A percentile compares a stretch with the other conserved stretches of the same genome.
These are phyloP conservation scores for Hordeum vulgare DNA, from an alignment of 176 grass and related monocot genomes.

Conservation along the genomic window DNA sequence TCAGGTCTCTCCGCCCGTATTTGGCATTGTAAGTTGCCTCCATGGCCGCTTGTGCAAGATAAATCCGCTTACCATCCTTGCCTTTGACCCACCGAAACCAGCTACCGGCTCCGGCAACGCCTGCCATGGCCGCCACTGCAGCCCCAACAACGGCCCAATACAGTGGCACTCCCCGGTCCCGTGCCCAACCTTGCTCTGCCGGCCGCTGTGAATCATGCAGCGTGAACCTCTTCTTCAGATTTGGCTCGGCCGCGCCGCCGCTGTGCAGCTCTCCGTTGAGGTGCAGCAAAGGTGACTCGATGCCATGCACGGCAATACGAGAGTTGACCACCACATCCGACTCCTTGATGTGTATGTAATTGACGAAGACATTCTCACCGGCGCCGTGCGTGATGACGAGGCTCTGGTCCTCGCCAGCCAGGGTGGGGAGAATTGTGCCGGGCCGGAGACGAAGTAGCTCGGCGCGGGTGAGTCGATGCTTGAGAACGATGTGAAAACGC, in stretches of 20 bases:
- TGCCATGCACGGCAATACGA: slow-evolving; percentile 50
- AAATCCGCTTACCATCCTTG: too few relatives aligned
- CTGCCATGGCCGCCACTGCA: too few relatives aligned
- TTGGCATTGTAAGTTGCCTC: too few relatives aligned
- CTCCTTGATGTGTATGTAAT: slow-evolving; percentile 65
- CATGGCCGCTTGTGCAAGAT: too few relatives aligned
- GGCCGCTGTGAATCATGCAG: background rate
- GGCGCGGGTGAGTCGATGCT: slow-evolving; percentile 39
- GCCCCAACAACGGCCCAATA: too few relatives aligned
- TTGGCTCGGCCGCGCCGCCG: too few relatives aligned
- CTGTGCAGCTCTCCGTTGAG: slow-evolving; percentile 13
- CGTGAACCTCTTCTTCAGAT: background rate
- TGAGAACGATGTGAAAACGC: slow-evolving; percentile 58
- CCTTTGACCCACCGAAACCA: too few relatives aligned
- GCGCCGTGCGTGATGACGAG: slow-evolving; percentile 47
- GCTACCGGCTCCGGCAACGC: too few relatives aligned
- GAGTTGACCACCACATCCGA: slow-evolving; percentile 62
- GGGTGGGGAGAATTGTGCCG: slow-evolving; percentile 47
- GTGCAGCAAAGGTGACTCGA: slow-evolving; percentile 52
- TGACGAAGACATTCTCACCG: slow-evolving; percentile 40
- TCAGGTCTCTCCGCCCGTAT: too few relatives aligned
- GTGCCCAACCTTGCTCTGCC: too few relatives aligned
- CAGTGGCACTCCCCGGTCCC: too few relatives aligned
- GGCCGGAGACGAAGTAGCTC: slow-evolving; percentile 41
- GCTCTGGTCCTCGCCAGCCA: slow-evolving; percentile 41